Base-by-base conservation (phyloP, 2,329 filamentous ascomycete genomes). In the Dothiorella sarmentorum region DNA sequence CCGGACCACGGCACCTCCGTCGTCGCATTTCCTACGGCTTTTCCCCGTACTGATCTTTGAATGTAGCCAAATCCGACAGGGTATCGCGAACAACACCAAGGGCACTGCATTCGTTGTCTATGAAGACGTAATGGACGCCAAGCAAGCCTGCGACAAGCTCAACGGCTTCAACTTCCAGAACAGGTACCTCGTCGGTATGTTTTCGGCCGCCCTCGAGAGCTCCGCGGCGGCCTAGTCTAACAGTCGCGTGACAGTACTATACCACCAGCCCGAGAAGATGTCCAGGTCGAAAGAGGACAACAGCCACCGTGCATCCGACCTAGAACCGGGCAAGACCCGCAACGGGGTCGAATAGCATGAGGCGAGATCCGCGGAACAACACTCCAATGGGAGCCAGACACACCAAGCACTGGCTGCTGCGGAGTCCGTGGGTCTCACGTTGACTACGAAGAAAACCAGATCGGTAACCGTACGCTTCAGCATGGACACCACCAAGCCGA, bases 91-190 rank as follows among this genome's bases (percentile, higher is more conserved):
- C 79, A 93, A 94, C 76, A 97, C 94, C 71, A 99, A 97, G 78
- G 94, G 94, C 74, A 99, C 94, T 56, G 94, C 93, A 66, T 99
- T 96, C 77, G 94, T 99, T 68, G 94, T 99, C 78, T 99, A 97
- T 82, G 94, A 97, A 78, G 94, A 99, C 83, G 93, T 97, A 67
- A 89, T 94, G 84, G 94, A 99, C 82, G 92, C 94, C 67, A 99
- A 99, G 81, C 88, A 91, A 78, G 94, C 94, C 72, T 97, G 94
- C 83, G 94, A 99, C 82, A 97, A 97, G 82, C 83, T 99, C 76
- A 99, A 99, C 82, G 94, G 94, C 74, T 99, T 96, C 86, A 99
- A 99, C 82, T 99, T 99, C 77, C 94, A 99, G 82, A 96, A 93
- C 80, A 89, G 94, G 75, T 99, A 99, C 78, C 90, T 99, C 69